A percentile compares a stretch with the other conserved stretches of the same genome.
Evolutionary conservation across 106 monocot species (phyloP).

Genomic region (Phalaenopsis equestris): DNA sequence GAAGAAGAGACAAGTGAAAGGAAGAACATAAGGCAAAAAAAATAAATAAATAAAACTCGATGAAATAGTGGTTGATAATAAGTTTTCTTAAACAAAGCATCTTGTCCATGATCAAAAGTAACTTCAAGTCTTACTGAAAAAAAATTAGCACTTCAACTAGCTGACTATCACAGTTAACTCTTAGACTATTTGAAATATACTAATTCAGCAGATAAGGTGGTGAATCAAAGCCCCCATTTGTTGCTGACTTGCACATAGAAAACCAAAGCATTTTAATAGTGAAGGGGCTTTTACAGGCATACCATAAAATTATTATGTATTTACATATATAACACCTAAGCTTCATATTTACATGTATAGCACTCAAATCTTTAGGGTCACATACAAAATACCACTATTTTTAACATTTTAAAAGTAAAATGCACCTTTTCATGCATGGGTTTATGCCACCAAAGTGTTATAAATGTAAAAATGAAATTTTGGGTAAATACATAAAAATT

Average conservation of each 20-base stretch:
- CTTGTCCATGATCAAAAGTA: neutral
- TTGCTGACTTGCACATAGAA: neutral
- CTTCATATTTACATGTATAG: no score
- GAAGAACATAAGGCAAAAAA: neutral
- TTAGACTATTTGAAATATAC: neutral
- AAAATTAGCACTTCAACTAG: neutral
- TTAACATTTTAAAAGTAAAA: no score
- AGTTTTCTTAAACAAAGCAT: neutral
- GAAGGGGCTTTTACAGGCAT: no score
- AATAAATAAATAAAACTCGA: no score
- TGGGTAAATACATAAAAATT: no score
- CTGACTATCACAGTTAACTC: neutral
- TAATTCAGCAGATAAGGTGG: neutral
- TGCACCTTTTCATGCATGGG: no score
- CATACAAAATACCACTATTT: no score
- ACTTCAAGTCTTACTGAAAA: neutral
- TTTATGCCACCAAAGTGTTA: no score
- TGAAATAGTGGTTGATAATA: neutral
- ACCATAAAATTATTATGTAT: no score
- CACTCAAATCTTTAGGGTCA: no score
- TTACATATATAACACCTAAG: no score
- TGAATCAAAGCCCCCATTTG: neutral
- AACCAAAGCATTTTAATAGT: neutral
- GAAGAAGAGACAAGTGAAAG: neutral
- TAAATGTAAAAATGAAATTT: no score